Evolutionary conservation across 345 rosid species (phyloP).

Genomic region (Raphanus raphanistrum): DNA sequence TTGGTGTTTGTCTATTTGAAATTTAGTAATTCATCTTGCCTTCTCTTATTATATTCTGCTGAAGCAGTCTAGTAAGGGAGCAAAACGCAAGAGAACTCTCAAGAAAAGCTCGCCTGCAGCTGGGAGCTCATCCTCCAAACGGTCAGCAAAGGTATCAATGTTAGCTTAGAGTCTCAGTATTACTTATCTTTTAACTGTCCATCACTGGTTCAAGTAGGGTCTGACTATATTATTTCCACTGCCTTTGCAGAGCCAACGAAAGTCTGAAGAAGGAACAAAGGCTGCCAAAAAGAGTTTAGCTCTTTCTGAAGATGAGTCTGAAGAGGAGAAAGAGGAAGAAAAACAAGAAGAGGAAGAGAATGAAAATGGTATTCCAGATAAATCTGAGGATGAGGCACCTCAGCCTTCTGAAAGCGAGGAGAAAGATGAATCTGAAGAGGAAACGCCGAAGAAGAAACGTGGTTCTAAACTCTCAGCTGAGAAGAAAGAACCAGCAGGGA

Average conservation of each 20-base stretch:
- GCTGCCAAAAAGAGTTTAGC: conserved; percentile 36
- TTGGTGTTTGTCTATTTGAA: not conserved
- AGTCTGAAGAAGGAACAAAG: conserved; percentile 50
- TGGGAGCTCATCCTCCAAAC: conserved; percentile 37
- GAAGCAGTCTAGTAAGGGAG: conserved; percentile 58
- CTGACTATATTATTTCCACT: not conserved
- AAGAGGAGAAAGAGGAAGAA: conserved; percentile 41
- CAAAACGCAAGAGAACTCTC: conserved; percentile 69
- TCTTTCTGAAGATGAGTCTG: conserved; percentile 61
- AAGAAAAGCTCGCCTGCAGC: conserved; percentile 49
- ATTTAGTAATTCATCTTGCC: not conserved
- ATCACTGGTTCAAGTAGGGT: conserved; percentile 14
- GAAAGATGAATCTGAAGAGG: conserved; percentile 55
- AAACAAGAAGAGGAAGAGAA: conserved; percentile 47
- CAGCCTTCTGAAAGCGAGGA: conserved; percentile 82
- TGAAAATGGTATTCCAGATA: conserved; percentile 52
- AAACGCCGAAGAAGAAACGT: conserved; percentile 55
- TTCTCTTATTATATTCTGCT: not conserved
- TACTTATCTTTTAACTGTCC: not conserved
- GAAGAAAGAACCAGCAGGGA: conserved; percentile 61
- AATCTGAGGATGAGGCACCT: conserved; percentile 39
- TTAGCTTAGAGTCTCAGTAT: conserved; percentile 1
- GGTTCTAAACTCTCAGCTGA: conserved; percentile 44
- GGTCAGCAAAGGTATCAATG: conserved; percentile 35
- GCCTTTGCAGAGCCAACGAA: conserved; percentile 56